A percentile compares a stretch with the other conserved stretches of the same genome.
phyloP scores from a whole-genome alignment of 805 yeast species.

The Candida easanensis region DNA sequence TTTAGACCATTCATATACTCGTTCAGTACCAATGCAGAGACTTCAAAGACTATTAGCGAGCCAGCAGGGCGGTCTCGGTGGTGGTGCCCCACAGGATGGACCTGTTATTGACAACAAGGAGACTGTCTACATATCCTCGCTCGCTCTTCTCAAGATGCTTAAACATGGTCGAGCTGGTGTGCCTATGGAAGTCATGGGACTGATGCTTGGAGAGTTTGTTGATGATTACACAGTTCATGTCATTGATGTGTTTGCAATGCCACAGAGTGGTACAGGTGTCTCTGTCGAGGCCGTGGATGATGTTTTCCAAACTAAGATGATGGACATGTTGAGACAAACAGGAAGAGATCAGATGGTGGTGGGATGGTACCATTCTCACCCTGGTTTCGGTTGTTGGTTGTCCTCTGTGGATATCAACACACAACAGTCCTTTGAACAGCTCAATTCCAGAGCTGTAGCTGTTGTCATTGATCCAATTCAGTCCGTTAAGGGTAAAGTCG shows the following conservation, averaged over 20 bases:
- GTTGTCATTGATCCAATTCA: conserved; percentile 98
- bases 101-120: conserved; percentile 93
- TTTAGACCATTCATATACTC: no score
- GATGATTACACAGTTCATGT: conserved; percentile 97
- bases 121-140: conserved; percentile 92
- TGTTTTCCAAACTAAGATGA: conserved; percentile 97
- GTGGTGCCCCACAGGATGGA: conserved; percentile 57
- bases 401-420: conserved; percentile 97
- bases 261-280: conserved; percentile 97
- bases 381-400: conserved; percentile 99
- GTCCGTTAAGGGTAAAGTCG: conserved; percentile 98
- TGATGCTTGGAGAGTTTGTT: conserved; percentile 97
- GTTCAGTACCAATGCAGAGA: conserved; percentile 35
- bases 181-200: conserved; percentile 92
- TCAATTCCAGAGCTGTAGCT: conserved; percentile 94
- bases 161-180: conserved; percentile 95
- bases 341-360: conserved; percentile 99
- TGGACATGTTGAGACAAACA: conserved; percentile 98
- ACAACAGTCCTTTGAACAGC: conserved; percentile 95
- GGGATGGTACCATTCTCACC: conserved; percentile 99
- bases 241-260: conserved; percentile 99
- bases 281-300: conserved; percentile 99
- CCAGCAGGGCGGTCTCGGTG: conserved; percentile 40
- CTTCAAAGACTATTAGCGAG: conserved; percentile 38
- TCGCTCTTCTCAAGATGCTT: conserved; percentile 93